Base-by-base conservation (phyloP, 495 filamentous ascomycete species). In the Neurospora tetraspora region DNA sequence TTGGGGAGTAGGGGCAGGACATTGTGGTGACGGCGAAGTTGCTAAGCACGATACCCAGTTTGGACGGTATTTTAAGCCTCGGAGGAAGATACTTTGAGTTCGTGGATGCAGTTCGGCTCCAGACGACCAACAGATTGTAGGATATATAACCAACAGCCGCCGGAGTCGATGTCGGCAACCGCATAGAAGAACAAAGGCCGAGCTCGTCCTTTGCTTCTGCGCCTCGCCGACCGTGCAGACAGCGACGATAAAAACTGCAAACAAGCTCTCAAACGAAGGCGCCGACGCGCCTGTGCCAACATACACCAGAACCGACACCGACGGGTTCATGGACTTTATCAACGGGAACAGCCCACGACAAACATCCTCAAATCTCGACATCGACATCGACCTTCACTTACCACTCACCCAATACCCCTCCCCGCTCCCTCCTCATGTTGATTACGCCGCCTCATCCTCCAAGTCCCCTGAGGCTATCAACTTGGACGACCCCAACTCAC, bases 391-490 rank as follows among this genome's bases (percentile, higher is more conserved):
- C 20, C 68, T 77, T 37, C 2, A n/a, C 20, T 65, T 77, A 34
- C 76, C 76, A 12, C 71, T 76, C 10, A 75, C 69, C n/a, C 3
- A 11, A 70, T 74, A 74, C 39, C 73, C 74, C 3, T 0, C 20
- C 0, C 65, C 45, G 10, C 65, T 43, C 10, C 14, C 36, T 16
- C 14, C 43, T 9, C 0, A 38, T 31, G 4, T n/a, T 10, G 39
- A 23, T 5, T 1, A 36, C 69, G 3, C 27, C 27, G 4, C 11
- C 53, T 16, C 27, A n/a, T 11, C 23, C 34, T n/a, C 39, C 43
- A 10, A n/a, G 7, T 45, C 12, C 9, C n/a, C 12, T 7, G 34
- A 36, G 5, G 34, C 36, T 73, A 42, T 39, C 23, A 12, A 68
- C 65, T 8, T 42, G 38, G 68, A 40, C 20, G 39, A 18, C 39